phyloP scores from a whole-genome alignment of 495 filamentous ascomycete genomes.

The Aspergillus cristatus region DNA sequence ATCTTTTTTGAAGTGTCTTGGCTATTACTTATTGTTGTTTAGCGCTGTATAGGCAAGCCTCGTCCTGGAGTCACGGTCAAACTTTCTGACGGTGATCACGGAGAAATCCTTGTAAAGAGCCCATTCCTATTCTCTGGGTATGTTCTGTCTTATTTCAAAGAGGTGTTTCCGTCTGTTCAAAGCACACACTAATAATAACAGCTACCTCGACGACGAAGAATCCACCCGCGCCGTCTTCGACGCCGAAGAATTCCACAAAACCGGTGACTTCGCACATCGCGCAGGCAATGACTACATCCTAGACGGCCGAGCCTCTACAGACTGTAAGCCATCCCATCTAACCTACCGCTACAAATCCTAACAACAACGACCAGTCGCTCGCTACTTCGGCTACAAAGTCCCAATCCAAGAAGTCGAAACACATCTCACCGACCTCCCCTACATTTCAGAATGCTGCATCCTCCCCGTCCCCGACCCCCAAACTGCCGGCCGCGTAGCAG shows the following conservation, averaged over 20 bases:
- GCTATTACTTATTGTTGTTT: background rate
- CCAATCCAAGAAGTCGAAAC: background rate
- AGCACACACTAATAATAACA: too few species aligned
- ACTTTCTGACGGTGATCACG: conserved; percentile 4
- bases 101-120: conserved; percentile 2
- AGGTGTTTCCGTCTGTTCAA: too few species aligned
- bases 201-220: conserved; percentile 6
- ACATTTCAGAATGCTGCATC: background rate
- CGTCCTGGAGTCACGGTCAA: background rate
- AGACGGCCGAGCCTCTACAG: conserved; percentile 5
- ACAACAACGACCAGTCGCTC: background rate
- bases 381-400: background rate
- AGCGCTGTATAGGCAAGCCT: conserved; percentile 3
- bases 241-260: conserved; percentile 6
- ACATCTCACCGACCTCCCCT: background rate
- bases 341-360: too few species aligned
- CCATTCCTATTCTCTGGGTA: background rate
- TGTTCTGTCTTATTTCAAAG: background rate
- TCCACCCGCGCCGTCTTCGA: conserved; percentile 5
- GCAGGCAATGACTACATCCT: conserved; percentile 3
- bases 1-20: background rate
- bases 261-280: conserved; percentile 6
- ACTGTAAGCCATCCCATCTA: conserved; percentile 5
- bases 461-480: background rate
- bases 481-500: background rate